Evolutionary conservation across 2,329 filamentous ascomycete genomes (phyloP).

Genomic region (Drechslerella coelobrocha): DNA sequence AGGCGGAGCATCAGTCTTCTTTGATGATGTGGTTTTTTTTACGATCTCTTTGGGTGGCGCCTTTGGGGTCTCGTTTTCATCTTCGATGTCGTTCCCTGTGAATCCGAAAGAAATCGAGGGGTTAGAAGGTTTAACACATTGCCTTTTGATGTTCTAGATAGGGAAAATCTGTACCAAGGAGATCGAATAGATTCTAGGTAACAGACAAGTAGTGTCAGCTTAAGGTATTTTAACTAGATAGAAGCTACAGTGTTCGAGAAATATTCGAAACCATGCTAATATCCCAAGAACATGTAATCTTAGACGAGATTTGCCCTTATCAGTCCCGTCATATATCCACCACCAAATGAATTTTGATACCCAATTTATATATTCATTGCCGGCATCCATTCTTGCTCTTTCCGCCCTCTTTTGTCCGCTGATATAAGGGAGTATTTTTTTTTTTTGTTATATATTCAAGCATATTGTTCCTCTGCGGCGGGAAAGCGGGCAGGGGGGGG

Average conservation of each 20-base stretch:
- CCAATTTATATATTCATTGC: neutral
- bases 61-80: slow-evolving; percentile 72
- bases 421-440: too few relatives aligned
- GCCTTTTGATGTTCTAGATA: neutral
- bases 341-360: neutral
- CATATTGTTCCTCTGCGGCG: slow-evolving; percentile 9
- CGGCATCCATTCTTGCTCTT: neutral
- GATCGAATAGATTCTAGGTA: slow-evolving; percentile 90
- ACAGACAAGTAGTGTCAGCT: slow-evolving; percentile 57
- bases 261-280: neutral
- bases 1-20: slow-evolving; percentile 78
- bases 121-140: neutral
- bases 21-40: slow-evolving; percentile 76
- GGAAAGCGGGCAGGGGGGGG: slow-evolving; percentile 1
- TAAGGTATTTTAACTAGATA: neutral
- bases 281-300: neutral
- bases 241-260: neutral
- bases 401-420: too few relatives aligned
- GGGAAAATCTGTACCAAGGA: slow-evolving; percentile 77
- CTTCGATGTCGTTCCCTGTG: slow-evolving; percentile 72
- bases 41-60: slow-evolving; percentile 88
- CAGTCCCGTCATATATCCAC: neutral
- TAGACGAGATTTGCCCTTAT: too few relatives aligned
- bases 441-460: neutral
- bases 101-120: slow-evolving; percentile 51